These are phyloP conservation scores for Fistulinella prunicolor DNA, from an alignment of 768 basidiomycete species.

Conservation along the genomic window DNA sequence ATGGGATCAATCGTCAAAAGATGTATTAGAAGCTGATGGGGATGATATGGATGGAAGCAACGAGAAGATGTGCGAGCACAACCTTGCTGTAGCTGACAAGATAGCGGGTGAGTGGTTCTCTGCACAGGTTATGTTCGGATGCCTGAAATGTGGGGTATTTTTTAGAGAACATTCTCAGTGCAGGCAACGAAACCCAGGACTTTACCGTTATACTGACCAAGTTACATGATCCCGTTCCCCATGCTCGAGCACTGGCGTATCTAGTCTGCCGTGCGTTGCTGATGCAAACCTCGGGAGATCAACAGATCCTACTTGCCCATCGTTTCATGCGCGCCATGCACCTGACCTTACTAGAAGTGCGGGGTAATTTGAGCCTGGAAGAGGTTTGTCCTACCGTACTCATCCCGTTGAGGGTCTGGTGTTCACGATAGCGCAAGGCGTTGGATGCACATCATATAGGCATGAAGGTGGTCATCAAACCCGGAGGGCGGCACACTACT, in stretches of 20 bases:
- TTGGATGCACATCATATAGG: conserved; percentile 44
- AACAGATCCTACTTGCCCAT: conserved; percentile 54
- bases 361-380: conserved; percentile 33
- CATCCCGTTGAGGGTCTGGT: neutral
- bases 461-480: conserved; percentile 54
- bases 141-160: neutral
- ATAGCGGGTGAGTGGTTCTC: conserved; percentile 55
- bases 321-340: conserved; percentile 46
- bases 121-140: too few species aligned
- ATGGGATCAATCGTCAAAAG: conserved; percentile 32
- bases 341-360: conserved; percentile 42
- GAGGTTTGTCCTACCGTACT: conserved; percentile 27
- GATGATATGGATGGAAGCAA: conserved; percentile 32
- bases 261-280: conserved; percentile 65
- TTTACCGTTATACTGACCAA: conserved; percentile 50
- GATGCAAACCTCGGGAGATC: conserved; percentile 50
- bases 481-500: conserved; percentile 53
- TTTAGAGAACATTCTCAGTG: conserved; percentile 63
- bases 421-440: conserved; percentile 34
- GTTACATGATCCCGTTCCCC: conserved; percentile 46
- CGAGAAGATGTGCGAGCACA: conserved; percentile 50
- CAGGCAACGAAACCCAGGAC: conserved; percentile 42
- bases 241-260: conserved; percentile 56
- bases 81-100: conserved; percentile 52
- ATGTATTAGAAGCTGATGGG: conserved; percentile 27